Evolutionary conservation across 2,329 filamentous ascomycete genomes (phyloP), one percentile per base, ranked within the genome.

Genomic region (Fusarium pseudonygamai): DNA sequence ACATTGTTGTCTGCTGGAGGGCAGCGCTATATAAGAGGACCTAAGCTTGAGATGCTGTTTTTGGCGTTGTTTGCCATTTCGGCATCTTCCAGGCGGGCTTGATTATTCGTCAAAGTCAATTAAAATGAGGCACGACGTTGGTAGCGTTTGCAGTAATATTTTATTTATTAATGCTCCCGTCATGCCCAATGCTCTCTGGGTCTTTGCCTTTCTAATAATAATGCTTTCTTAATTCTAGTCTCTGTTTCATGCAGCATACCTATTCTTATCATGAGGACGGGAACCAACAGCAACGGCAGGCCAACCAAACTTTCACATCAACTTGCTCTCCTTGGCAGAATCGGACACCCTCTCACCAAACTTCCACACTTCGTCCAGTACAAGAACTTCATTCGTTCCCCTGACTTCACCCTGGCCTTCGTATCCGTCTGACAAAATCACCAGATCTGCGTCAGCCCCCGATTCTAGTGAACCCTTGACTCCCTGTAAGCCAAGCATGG

Each of bases 311-410:
- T 45, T 68, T 71, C 67, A 77, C 66, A 74, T 72, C 64, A 64
- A 43, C 42, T 66, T 56, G 30, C 40, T 59, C 16, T 57, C 63
- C 20, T 69, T 69, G 22, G 74, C 71, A 28, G 76, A 64, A 42
- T 75, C 76, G 59, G 77, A 78, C 28, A 92, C 86, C 73, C 85
- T 84, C 40, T 82, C 82, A 11, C 93, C 93, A 84, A 94, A 94
- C 82, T 95, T 95, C 93, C 92, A 95, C 26, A 94, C 92, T 81
- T 93, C 89, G 67, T 93, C 91, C n/a, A 95, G 85, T 16, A 87
- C 84, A 45, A 96, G 82, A 65, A 85, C 86, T 69, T 82, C 85
- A 43, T 75, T 79, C 16, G 86, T 86, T 46, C 82, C 82, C 14
- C 73, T 82, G 52, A 79, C 82, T 28, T 73, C 72, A 28, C 47